Conservation (phyloP, 345 rosid genomes). For the Cardamine resedifolia region DNA sequence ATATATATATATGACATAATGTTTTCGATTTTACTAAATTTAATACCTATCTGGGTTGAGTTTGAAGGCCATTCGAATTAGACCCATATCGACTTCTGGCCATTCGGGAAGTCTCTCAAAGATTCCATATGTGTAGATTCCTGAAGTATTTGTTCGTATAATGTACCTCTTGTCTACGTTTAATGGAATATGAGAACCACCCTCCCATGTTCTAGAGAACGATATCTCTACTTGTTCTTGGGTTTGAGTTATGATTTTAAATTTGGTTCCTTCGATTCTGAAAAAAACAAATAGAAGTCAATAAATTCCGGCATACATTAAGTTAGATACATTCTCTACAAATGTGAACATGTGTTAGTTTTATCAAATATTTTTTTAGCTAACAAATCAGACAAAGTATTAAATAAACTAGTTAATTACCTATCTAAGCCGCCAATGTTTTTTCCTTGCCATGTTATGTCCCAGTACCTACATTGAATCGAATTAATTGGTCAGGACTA, state of each 20-base stretch:
- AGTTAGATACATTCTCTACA: not conserved
- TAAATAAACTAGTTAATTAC: conserved; percentile 12
- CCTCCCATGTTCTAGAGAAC: conserved; percentile 52
- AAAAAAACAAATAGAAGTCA: not conserved
- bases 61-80: conserved; percentile 68
- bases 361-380: not conserved
- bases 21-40: not conserved
- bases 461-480: conserved; percentile 35
- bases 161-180: conserved; percentile 66
- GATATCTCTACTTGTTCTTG: conserved; percentile 66
- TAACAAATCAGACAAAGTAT: conserved; percentile 8
- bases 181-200: conserved; percentile 48
- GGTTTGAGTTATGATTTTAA: conserved; percentile 46
- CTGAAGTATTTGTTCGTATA: conserved; percentile 61
- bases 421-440: conserved; percentile 30
- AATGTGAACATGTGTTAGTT: conserved; percentile 14
- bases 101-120: conserved; percentile 67
- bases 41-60: conserved; percentile 75
- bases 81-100: conserved; percentile 73
- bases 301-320: not conserved
- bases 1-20: too few species aligned
- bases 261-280: conserved; percentile 52
- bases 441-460: conserved; percentile 34
- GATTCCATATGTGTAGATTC: conserved; percentile 82
- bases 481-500: not conserved